Base-by-base conservation (phyloP, 345 rosid genomes). In the Raphanus sativus region DNA sequence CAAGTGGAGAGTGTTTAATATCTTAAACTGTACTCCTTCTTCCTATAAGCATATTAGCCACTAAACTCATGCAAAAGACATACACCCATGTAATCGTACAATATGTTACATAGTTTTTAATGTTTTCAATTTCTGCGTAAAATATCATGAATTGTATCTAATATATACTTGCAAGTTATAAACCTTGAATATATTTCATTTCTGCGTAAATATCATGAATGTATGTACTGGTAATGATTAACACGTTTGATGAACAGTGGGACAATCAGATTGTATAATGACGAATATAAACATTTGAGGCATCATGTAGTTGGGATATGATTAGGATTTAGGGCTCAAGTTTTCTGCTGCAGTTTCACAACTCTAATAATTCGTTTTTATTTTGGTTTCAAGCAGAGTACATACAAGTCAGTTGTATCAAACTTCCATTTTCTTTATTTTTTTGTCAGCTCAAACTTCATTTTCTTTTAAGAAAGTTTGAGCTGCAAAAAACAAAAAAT, bases 1-100 rank as follows among this genome's bases (percentile, higher is more conserved):
- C 76, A 64, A 77, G 71, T 70, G 65, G 80, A 68, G 69, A 25
- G 69, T 76, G 69, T 24, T 13, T 48, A 33, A 38, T 76, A 63
- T 48, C 29, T 48, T 50, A 7, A 26, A 76, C 62, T 48, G 63
- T 45, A 50, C 28, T 48, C 50, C 62, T 69, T 30, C n/a, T 58
- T 65, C 62, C 55, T 13, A n/a, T 21, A 40, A 42, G 76, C 76
- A 71, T 70, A 56, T 64, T 65, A 65, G 72, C 76, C 62, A 64
- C 8, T 56, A 25, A 70, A 55, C 16, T 21, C 5, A 21, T n/a
- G 50, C 67, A 71, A 71, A 65, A 71, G 72, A 10, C 65, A 68
- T 29, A 67, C 17, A 61, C 61, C 38, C 29, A 61, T 28, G 5
- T 2, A 28, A 61, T 33, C 16, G 36, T 29, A 2, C 65, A 62